Base-by-base conservation (phyloP, 2,329 filamentous ascomycete genomes). In the Talaromyces sp. region DNA sequence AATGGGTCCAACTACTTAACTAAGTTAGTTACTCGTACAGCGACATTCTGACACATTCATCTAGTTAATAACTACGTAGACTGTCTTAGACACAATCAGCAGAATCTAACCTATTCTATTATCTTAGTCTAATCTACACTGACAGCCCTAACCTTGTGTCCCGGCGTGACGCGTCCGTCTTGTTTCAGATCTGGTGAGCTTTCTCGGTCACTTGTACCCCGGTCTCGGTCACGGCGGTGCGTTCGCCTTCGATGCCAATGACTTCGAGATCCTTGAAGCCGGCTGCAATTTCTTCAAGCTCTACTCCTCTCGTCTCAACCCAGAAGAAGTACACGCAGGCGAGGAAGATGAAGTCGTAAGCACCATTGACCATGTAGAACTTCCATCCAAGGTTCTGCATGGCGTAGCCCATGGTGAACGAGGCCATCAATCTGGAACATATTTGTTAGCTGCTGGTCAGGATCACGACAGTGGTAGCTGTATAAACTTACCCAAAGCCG, bases 401-500 rank as follows among this genome's bases (percentile, higher is more conserved):
- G 11, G 57, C 57, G 31, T 53, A 56, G 15, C 43, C 40, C 35
- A 61, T 48, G 25, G 60, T 35, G 39, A 61, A 61, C 2, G 50
- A 52, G 11, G 50, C 50, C 17, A 52, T 36, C 19, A 52, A 17
- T n/a, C 50, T 52, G 11, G n/a, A n/a, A n/a, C n/a, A n/a, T n/a
- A n/a, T n/a, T n/a, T n/a, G n/a, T n/a, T n/a, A n/a, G n/a, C n/a
- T n/a, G n/a, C n/a, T n/a, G n/a, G 17, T 7, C 10, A 17, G n/a
- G 25, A 22, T 50, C 6, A 28, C 15, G 17, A 37, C 5, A 51
- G n/a, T 1, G 19, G n/a, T n/a, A n/a, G n/a, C n/a, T n/a, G n/a
- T n/a, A n/a, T n/a, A n/a, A n/a, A 63, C 64, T 4, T 56, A 71
- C 70, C 68, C 66, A 39, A 69, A 65, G n/a, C 60, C 55, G 21